Evolutionary conservation across 345 rosid genomes (phyloP).

Genomic region (Melastoma malabathricum): DNA sequence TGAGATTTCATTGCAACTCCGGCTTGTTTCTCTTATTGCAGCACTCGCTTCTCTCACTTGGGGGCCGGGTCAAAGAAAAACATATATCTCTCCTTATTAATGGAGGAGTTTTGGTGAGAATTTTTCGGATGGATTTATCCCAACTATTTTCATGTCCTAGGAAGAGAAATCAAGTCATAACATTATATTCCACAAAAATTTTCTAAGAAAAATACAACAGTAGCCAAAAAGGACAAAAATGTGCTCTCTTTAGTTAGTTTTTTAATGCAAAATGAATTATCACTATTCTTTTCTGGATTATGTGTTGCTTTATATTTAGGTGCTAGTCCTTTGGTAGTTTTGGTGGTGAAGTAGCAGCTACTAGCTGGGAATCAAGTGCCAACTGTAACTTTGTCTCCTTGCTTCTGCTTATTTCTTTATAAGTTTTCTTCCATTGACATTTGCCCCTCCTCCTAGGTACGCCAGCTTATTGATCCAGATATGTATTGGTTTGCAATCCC

Average conservation of each 20-base stretch:
- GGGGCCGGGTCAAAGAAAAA: conserved; percentile 63
- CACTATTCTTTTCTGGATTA: too few species aligned
- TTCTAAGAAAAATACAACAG: too few species aligned
- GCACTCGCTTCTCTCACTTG: conserved; percentile 58
- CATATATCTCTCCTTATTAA: conserved; percentile 66
- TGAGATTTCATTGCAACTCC: neutral
- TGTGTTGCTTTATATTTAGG: too few species aligned
- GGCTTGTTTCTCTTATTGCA: conserved; percentile 14
- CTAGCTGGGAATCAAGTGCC: too few species aligned
- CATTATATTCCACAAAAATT: too few species aligned
- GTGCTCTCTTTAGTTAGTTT: too few species aligned
- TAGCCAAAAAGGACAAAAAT: too few species aligned
- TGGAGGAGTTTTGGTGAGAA: conserved; percentile 80
- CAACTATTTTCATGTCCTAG: too few species aligned
- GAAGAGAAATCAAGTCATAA: too few species aligned
- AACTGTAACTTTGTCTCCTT: neutral
- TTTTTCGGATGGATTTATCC: conserved; percentile 4
- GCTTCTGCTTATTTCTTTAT: conserved; percentile 1
- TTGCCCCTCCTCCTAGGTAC: conserved; percentile 31
- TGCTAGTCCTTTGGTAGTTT: too few species aligned
- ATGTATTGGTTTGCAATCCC: conserved; percentile 96
- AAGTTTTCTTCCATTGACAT: neutral
- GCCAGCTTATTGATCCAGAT: conserved; percentile 68
- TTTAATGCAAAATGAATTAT: too few species aligned
- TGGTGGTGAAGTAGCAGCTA: too few species aligned